phyloP scores from a whole-genome alignment of 257 asterid genomes.

The Phtheirospermum japonicum region DNA sequence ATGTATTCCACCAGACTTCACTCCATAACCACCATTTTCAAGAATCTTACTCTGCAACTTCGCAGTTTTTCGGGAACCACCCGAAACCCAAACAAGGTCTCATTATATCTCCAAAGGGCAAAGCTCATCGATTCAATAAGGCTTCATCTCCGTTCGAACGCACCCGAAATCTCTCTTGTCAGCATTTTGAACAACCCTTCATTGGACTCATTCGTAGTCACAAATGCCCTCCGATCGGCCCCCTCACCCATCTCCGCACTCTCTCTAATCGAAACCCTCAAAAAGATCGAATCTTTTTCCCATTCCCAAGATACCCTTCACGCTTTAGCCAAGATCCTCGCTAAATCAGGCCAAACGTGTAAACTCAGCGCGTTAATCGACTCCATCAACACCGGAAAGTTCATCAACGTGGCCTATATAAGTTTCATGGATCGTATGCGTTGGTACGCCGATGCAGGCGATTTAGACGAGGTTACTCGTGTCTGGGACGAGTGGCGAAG shows the following conservation, averaged over 20 bases:
- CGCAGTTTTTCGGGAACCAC: slow-evolving; percentile 40
- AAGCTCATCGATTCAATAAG: slow-evolving; percentile 78
- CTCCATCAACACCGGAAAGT: slow-evolving; percentile 68
- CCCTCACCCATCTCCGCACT: slow-evolving; percentile 79
- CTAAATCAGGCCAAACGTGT: slow-evolving; percentile 58
- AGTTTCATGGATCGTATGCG: slow-evolving; percentile 85
- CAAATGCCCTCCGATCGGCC: slow-evolving; percentile 78
- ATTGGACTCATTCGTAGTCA: slow-evolving; percentile 73
- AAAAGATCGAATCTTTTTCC: slow-evolving; percentile 52
- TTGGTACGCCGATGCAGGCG: slow-evolving; percentile 74
- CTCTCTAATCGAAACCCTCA: slow-evolving; percentile 54
- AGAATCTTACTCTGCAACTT: slow-evolving; percentile 35
- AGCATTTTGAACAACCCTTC: slow-evolving; percentile 49
- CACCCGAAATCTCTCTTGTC: slow-evolving; percentile 49
- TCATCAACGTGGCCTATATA: slow-evolving; percentile 51
- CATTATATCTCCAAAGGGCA: slow-evolving; percentile 75
- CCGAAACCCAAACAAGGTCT: slow-evolving; percentile 54
- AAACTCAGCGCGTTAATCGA: slow-evolving; percentile 61
- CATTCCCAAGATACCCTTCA: slow-evolving; percentile 73
- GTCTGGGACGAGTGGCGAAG: slow-evolving; percentile 84
- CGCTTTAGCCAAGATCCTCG: slow-evolving; percentile 77
- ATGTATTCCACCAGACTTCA: slow-evolving; percentile 41
- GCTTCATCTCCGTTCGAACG: slow-evolving; percentile 63
- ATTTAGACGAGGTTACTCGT: slow-evolving; percentile 51
- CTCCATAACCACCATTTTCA: slow-evolving; percentile 28